Percentiles rank a stretch among this genome's conserved stretches.
Evolutionary conservation across 1,284 basidiomycete genomes (phyloP).

Genomic region (Malassezia brasiliensis): DNA sequence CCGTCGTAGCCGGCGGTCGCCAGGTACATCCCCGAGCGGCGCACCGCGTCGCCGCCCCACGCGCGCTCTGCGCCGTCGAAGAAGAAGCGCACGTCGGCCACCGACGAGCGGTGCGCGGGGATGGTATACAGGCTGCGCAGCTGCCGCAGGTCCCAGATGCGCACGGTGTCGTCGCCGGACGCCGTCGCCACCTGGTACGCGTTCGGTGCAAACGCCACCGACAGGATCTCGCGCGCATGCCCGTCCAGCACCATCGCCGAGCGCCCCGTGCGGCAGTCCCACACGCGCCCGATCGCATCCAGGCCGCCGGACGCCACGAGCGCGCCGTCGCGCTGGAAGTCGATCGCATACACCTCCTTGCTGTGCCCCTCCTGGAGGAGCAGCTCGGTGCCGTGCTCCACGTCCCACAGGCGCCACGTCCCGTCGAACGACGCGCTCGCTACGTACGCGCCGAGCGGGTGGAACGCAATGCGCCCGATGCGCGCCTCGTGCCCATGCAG

Average conservation of each 20-base stretch:
- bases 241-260: conserved; percentile 98
- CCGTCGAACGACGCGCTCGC: conserved; percentile 94
- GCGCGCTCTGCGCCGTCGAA: conserved; percentile 15
- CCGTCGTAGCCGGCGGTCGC: conserved; percentile 91
- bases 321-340: conserved; percentile 91
- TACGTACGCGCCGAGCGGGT: conserved; percentile 83
- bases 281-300: conserved; percentile 90
- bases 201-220: conserved; percentile 87
- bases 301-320: conserved; percentile 85
- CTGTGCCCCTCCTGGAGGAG: conserved; percentile 92
- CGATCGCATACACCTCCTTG: conserved; percentile 87
- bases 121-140: conserved; percentile 88
- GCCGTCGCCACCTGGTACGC: conserved; percentile 95
- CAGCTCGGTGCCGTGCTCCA: conserved; percentile 67
- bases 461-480: conserved; percentile 86
- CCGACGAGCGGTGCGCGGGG: conserved; percentile 85
- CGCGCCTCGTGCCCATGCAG: conserved; percentile 81
- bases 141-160: conserved; percentile 95
- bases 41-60: conserved; percentile 2
- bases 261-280: conserved; percentile 88
- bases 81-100: conserved; percentile 92
- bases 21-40: conserved; percentile 65
- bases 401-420: conserved; percentile 97
- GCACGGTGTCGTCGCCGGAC: conserved; percentile 89
- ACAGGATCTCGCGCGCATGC: conserved; percentile 84